These are phyloP conservation scores for Colletotrichum sp. DNA, from an alignment of 2,329 filamentous ascomycete species.

Conservation along the genomic window DNA sequence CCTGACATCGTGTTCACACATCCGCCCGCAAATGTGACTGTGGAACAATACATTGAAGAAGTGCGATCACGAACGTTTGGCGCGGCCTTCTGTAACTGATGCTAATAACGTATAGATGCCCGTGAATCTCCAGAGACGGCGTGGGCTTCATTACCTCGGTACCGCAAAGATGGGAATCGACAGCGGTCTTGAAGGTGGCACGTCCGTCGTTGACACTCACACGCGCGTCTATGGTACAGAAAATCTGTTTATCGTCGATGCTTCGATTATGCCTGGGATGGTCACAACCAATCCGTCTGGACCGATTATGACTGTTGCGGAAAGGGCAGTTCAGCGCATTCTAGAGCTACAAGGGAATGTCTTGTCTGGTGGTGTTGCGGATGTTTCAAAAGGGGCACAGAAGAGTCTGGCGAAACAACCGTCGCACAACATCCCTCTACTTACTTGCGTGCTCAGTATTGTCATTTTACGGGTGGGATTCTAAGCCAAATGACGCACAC, in stretches of 20 bases:
- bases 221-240: background rate
- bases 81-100: background rate
- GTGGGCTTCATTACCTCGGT: background rate
- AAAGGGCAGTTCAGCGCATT: background rate
- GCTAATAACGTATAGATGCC: background rate
- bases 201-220: background rate
- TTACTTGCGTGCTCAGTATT: background rate
- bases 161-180: background rate
- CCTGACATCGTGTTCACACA: background rate
- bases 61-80: background rate
- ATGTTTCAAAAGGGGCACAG: background rate
- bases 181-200: background rate
- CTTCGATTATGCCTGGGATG: background rate
- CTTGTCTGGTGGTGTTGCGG: background rate
- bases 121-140: background rate
- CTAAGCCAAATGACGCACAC: background rate
- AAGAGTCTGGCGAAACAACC: background rate
- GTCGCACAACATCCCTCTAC: background rate
- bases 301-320: background rate
- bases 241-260: background rate
- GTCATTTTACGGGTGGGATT: background rate
- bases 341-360: background rate
- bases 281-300: background rate
- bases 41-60: background rate
- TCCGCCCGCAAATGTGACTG: background rate